A percentile compares a stretch with the other conserved stretches of the same genome.
Evolutionary conservation across 2,329 filamentous ascomycete species (phyloP).

Genomic region (Plenodomus lindquistii): DNA sequence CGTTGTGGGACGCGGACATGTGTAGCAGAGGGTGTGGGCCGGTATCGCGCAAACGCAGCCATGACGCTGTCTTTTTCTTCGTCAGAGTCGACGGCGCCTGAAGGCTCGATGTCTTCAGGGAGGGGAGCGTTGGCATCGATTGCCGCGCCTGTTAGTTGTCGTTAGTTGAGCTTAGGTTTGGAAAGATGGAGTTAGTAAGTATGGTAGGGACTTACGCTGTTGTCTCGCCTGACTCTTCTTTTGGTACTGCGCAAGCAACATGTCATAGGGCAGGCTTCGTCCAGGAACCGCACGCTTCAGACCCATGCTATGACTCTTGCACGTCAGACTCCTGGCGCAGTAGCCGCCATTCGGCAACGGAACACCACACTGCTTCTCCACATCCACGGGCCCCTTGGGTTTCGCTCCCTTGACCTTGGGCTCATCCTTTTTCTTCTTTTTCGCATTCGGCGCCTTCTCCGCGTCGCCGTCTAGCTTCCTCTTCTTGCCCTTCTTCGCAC

Average conservation of each 20-base stretch:
- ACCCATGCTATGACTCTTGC: constrained; percentile 95
- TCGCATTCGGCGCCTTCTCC: constrained; percentile 77
- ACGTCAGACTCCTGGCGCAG: constrained; percentile 86
- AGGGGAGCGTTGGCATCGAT: constrained; percentile 91
- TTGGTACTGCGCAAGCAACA: constrained; percentile 70
- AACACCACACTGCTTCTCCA: constrained; percentile 92
- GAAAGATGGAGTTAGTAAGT: background rate
- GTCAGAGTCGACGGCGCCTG: constrained; percentile 81
- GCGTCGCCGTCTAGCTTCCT: constrained; percentile 59
- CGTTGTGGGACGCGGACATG: constrained; percentile 58
- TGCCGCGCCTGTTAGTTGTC: constrained; percentile 69
- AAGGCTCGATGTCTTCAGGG: constrained; percentile 77
- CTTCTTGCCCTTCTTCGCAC: constrained; percentile 52
- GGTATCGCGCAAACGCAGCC: constrained; percentile 72
- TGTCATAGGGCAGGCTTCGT: constrained; percentile 86
- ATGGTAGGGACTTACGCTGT: constrained; percentile 71
- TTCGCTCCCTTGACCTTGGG: constrained; percentile 82
- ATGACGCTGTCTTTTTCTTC: constrained; percentile 92
- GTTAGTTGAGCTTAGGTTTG: constrained; percentile 12
- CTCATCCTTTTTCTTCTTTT: constrained; percentile 95
- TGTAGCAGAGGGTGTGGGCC: constrained; percentile 75
- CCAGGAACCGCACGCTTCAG: constrained; percentile 88
- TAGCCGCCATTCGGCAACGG: constrained; percentile 80
- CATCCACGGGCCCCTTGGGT: constrained; percentile 89
- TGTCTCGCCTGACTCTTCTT: constrained; percentile 99